These are phyloP conservation scores for Cornus controversa DNA, from an alignment of 148 eudicot genomes.

Conservation along the genomic window DNA sequence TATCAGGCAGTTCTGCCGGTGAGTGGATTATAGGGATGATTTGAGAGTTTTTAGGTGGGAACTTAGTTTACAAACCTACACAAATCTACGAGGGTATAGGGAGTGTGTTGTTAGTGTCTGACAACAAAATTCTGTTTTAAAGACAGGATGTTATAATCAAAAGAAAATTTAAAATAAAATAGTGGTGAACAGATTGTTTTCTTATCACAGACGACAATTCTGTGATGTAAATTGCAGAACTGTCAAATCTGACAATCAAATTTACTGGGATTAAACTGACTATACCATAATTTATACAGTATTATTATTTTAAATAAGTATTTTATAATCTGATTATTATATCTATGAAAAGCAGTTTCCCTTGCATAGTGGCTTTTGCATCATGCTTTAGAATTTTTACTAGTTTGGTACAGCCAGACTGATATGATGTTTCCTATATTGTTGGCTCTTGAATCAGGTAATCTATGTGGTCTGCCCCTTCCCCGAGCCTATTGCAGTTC, in stretches of 20 bases:
- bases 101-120: not conserved
- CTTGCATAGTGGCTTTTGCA: not conserved
- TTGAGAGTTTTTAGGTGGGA: not conserved
- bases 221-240: not conserved
- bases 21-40: not conserved
- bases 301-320: not conserved
- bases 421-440: slow-evolving; percentile 6
- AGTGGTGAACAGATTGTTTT: not conserved
- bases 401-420: not conserved
- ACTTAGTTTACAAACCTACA: not conserved
- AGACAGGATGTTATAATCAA: not conserved
- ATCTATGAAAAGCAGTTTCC: not conserved
- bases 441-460: slow-evolving; percentile 55
- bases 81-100: not conserved
- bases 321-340: not conserved
- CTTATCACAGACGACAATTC: not conserved
- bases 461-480: slow-evolving; percentile 96
- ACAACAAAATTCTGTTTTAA: no score
- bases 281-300: not conserved
- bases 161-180: no score
- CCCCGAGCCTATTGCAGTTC: slow-evolving; percentile 88
- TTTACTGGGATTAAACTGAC: not conserved
- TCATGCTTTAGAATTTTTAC: not conserved
- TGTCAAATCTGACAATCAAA: not conserved
- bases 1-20: not conserved